Evolutionary conservation across 257 asterid species (phyloP), one percentile per base, ranked within the genome.

Genomic region (Haberlea rhodopensis): DNA sequence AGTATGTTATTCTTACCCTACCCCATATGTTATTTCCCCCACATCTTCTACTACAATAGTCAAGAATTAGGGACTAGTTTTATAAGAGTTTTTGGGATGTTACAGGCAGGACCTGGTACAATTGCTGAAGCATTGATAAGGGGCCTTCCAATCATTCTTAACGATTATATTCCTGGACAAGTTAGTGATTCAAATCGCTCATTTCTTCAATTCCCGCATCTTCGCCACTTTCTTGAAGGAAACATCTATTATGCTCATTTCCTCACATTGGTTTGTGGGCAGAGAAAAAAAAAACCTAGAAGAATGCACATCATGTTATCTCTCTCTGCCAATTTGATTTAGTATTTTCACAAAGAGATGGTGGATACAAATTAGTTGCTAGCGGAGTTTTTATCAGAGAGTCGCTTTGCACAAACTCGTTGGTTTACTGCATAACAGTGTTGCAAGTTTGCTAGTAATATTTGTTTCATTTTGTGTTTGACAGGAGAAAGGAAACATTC

Each of bases 141-240:
- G 63, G 99, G 99, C 15, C 98, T 91, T 65, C 96, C 98, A 0
- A 91, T 91, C 32, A 83, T 91, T 61, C 92, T 91, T 22, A 91
- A 91, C n/a, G 96, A 91, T 68, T 91, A 85, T 80, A 91, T 91
- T 75, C 98, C 98, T 3, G 98, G 98, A 71, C 98, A 91, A 72
- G 98, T 89, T n/a, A n/a, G n/a, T n/a, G n/a, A n/a, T n/a, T n/a
- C n/a, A n/a, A n/a, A n/a, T n/a, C n/a, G n/a, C n/a, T n/a, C n/a
- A n/a, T n/a, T n/a, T n/a, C n/a, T n/a, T n/a, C n/a, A n/a, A n/a
- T n/a, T n/a, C n/a, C n/a, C n/a, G n/a, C n/a, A n/a, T n/a, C n/a
- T n/a, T n/a, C n/a, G n/a, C n/a, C n/a, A n/a, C n/a, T n/a, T n/a
- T n/a, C n/a, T n/a, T n/a, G n/a, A n/a, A n/a, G n/a, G n/a, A n/a